Evolutionary conservation across 2,329 filamentous ascomycete genomes (phyloP), one percentile per base, ranked within the genome.

Genomic region (Ophiognomonia clavigignenti-juglandacearum): DNA sequence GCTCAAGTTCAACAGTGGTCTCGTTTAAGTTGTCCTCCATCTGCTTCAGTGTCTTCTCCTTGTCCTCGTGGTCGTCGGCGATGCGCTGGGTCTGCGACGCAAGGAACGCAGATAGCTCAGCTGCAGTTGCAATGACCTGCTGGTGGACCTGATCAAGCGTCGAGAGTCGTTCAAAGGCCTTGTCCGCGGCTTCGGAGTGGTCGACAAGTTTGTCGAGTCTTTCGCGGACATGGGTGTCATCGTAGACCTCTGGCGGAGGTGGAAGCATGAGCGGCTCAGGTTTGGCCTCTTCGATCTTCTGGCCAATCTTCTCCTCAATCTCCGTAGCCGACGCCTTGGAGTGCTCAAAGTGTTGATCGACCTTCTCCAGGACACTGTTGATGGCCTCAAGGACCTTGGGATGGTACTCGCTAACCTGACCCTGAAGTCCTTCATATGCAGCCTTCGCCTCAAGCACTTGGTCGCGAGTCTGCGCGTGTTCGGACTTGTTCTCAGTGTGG

Each of bases 61-160:
- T 86, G 40, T 85, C 83, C 54, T 93, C 87, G 51, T 89, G 83
- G 34, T 91, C 87, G 52, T 92, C 79, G 1, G 79, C 75, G 52
- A 88, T 86, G 19, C 86, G 80, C 59, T 84, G 80, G 19, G 82
- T 86, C 63, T 96, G 91, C 3, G 75, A 74, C 3, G 84, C 78
- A 18, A 97, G 78, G 61, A 96, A 96, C 35, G 85, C 80, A 2
- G 86, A 85, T 45, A 98, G 84, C 60, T 95, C 89, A 18, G 83
- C 80, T 1, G 92, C 90, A 1, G 89, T 95, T 50, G 83, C 77
- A 62, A 88, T 81, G 47, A 98, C 89, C 56, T 95, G 87, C 54
- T 86, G 78, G 59, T 96, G 89, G 42, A 97, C 93, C 63, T 90
- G 80, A 56, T 96, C 89, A 5, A 98, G 77, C 20, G 88, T 87